Conservation (phyloP, 305 asterid genomes). For the Stenogyne calaminthoides region DNA sequence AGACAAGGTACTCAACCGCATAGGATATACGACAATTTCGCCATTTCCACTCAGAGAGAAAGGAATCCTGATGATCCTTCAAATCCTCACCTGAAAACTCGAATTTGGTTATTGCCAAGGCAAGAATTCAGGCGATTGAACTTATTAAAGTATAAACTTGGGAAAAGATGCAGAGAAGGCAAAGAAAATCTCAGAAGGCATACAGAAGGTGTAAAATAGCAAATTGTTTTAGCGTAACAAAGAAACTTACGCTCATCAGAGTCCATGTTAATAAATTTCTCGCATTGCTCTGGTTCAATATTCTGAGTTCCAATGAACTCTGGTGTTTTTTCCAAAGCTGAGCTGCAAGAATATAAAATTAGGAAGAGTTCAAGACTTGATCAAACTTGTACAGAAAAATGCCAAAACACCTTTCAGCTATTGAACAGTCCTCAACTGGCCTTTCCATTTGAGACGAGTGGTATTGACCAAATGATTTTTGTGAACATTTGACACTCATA, state of each 20-base stretch:
- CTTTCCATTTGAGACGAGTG: slow-evolving; percentile 35
- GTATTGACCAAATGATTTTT: slow-evolving; percentile 32
- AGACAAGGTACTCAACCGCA: slow-evolving; percentile 48
- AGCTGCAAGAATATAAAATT: slow-evolving; percentile 44
- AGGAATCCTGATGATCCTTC: slow-evolving; percentile 42
- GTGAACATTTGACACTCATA: slow-evolving; percentile 36
- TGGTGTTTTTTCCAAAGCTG: slow-evolving; percentile 38
- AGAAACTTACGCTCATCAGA: slow-evolving; percentile 44
- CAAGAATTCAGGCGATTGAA: slow-evolving; percentile 25
- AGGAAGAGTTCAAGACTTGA: slow-evolving; percentile 11
- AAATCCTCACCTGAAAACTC: slow-evolving; percentile 47
- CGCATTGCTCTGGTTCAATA: slow-evolving; percentile 31
- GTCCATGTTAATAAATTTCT: slow-evolving; percentile 35
- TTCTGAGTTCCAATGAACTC: slow-evolving; percentile 38
- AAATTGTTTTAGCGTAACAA: slow-evolving; percentile 9
- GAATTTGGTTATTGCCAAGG: slow-evolving; percentile 22
- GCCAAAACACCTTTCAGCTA: slow-evolving; percentile 45
- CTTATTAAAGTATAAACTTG: slow-evolving; percentile 18
- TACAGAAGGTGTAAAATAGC: background rate
- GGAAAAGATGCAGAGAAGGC: slow-evolving; percentile 18
- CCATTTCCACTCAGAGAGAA: slow-evolving; percentile 57
- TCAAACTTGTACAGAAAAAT: slow-evolving; percentile 4
- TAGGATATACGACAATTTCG: slow-evolving; percentile 40
- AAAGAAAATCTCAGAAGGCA: background rate
- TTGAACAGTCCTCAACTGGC: slow-evolving; percentile 38